phyloP scores from a whole-genome alignment of 331 rosid species.

The Saraca asoca region DNA sequence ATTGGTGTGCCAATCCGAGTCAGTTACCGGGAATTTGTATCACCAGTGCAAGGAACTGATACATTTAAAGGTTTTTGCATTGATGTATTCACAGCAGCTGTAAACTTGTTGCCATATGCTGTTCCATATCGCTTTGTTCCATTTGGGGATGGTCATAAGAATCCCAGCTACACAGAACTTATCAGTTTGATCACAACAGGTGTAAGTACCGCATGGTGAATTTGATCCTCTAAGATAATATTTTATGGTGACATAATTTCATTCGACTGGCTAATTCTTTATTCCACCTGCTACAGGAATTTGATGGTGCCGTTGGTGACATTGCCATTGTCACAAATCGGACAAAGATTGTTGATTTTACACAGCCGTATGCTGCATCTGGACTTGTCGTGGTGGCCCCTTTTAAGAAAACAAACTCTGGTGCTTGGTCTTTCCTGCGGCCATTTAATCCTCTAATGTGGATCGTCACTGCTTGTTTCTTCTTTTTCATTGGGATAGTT shows the following conservation, averaged over 20 bases:
- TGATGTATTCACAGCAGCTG: constrained; percentile 85
- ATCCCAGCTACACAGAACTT: constrained; percentile 78
- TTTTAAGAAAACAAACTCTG: constrained; percentile 64
- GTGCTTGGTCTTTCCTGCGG: constrained; percentile 92
- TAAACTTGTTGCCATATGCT: constrained; percentile 80
- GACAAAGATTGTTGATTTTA: constrained; percentile 85
- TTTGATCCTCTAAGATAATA: constrained; percentile 24
- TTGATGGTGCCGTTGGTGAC: constrained; percentile 91
- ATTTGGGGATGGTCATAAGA: constrained; percentile 71
- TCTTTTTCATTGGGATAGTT: constrained; percentile 75
- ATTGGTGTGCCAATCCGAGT: constrained; percentile 82
- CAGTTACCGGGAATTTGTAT: constrained; percentile 75
- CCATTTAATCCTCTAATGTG: constrained; percentile 82
- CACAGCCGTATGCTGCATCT: constrained; percentile 88
- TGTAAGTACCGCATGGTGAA: constrained; percentile 52
- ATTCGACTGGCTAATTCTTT: constrained; percentile 32
- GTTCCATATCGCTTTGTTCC: constrained; percentile 73
- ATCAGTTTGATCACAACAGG: constrained; percentile 60
- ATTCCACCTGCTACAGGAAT: constrained; percentile 41
- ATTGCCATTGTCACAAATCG: constrained; percentile 83
- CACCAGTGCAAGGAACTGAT: constrained; percentile 59
- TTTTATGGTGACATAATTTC: constrained; percentile 12
- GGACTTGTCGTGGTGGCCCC: constrained; percentile 94
- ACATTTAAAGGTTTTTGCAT: constrained; percentile 79
- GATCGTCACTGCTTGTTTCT: constrained; percentile 69